A percentile compares a stretch with the other conserved stretches of the same genome.
Conservation (phyloP, 2,329 filamentous ascomycete species). For the Rugonectria rugulosa region DNA sequence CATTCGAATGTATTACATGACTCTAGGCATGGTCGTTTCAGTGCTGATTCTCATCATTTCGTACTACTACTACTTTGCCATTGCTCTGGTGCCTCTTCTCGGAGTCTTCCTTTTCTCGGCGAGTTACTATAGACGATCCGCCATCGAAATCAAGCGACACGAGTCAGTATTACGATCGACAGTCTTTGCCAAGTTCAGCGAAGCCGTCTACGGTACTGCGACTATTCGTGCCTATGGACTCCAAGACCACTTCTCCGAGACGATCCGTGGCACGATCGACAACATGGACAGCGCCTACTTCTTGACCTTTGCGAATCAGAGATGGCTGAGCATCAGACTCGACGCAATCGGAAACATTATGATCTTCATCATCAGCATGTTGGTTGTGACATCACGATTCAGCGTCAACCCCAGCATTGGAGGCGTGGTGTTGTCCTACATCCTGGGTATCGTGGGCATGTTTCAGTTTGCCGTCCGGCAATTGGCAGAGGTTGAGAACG, state of each 20-base stretch:
- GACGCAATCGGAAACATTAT: slow-evolving; percentile 84
- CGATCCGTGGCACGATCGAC: slow-evolving; percentile 78
- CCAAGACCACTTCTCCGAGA: slow-evolving; percentile 74
- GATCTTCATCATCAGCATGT: slow-evolving; percentile 85
- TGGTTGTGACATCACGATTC: slow-evolving; percentile 94
- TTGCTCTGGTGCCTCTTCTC: slow-evolving; percentile 70
- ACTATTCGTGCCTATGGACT: slow-evolving; percentile 91
- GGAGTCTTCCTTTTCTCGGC: slow-evolving; percentile 82
- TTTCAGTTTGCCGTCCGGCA: slow-evolving; percentile 96
- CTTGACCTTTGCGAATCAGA: slow-evolving; percentile 92
- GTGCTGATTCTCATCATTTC: slow-evolving; percentile 91
- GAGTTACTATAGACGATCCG: slow-evolving; percentile 87
- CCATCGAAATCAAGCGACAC: slow-evolving; percentile 91
- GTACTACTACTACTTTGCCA: slow-evolving; percentile 87
- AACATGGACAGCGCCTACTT: slow-evolving; percentile 95
- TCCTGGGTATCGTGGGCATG: slow-evolving; percentile 91
- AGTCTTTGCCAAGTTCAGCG: slow-evolving; percentile 92
- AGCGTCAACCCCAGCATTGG: slow-evolving; percentile 82
- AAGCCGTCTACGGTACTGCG: slow-evolving; percentile 82
- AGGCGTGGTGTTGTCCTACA: slow-evolving; percentile 89
- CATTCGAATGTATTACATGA: slow-evolving; percentile 91
- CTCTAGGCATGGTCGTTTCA: slow-evolving; percentile 78
- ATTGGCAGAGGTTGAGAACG: slow-evolving; percentile 93
- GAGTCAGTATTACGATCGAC: slow-evolving; percentile 86
- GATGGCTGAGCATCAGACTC: slow-evolving; percentile 86